These are phyloP conservation scores for Endocalyx cinctus DNA, from an alignment of 2,329 filamentous ascomycete genomes.

Conservation along the genomic window DNA sequence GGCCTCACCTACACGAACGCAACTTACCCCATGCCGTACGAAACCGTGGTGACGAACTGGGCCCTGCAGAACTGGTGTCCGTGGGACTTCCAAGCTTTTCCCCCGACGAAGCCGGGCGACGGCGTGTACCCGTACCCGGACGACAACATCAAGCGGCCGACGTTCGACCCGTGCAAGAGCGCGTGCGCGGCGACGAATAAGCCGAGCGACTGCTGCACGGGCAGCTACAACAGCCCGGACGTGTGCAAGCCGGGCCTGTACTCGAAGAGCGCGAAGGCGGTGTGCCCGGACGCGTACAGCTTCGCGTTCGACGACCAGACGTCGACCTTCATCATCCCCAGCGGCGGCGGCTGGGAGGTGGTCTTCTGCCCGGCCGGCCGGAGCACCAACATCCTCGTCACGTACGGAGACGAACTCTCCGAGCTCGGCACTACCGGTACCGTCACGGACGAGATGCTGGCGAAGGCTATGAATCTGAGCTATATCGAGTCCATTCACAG, in stretches of 20 bases:
- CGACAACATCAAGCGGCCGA: conserved; percentile 63
- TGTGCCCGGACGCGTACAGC: conserved; percentile 83
- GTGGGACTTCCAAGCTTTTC: conserved; percentile 67
- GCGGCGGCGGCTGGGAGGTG: conserved; percentile 72
- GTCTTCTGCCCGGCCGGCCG: conserved; percentile 67
- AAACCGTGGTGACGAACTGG: conserved; percentile 51
- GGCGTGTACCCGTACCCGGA: conserved; percentile 80
- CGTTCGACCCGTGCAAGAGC: conserved; percentile 74
- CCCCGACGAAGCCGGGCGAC: conserved; percentile 65
- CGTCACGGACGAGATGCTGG: conserved; percentile 30
- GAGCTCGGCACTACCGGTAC: conserved; percentile 39
- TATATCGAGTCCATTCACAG: conserved; percentile 27
- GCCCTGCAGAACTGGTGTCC: conserved; percentile 70
- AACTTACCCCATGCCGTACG: conserved; percentile 64
- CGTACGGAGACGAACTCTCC: conserved; percentile 45
- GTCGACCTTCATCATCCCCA: conserved; percentile 58
- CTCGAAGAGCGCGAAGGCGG: conserved; percentile 62
- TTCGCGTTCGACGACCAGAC: conserved; percentile 61
- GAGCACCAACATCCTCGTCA: conserved; percentile 54
- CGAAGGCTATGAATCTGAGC: conserved; percentile 29
- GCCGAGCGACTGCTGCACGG: conserved; percentile 71
- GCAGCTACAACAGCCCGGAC: conserved; percentile 56
- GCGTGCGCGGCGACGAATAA: conserved; percentile 67
- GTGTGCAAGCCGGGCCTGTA: conserved; percentile 65
- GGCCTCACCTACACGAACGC: conserved; percentile 59